Evolutionary conservation across 129 eudicot genomes (phyloP).

Genomic region (Deinandra increscens): DNA sequence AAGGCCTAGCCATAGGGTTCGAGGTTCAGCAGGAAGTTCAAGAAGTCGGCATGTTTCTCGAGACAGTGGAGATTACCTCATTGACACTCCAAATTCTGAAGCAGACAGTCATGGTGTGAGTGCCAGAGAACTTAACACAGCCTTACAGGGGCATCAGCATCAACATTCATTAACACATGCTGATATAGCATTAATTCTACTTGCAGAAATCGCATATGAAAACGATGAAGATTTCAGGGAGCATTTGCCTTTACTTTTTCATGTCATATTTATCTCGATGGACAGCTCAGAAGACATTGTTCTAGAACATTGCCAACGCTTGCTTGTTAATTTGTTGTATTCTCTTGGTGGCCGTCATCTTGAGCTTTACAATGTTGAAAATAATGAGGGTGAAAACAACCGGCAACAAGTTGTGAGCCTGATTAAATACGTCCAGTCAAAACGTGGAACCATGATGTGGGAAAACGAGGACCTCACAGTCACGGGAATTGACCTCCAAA

Average conservation of each 20-base stretch:
- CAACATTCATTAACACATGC: conserved; percentile 78
- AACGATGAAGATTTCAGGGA: conserved; percentile 88
- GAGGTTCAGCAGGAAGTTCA: conserved; percentile 44
- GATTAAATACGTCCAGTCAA: conserved; percentile 85
- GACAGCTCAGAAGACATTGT: conserved; percentile 95
- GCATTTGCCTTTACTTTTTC: conserved; percentile 87
- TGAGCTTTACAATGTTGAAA: conserved; percentile 81
- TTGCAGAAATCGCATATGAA: conserved; percentile 91
- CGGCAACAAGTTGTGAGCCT: conserved; percentile 80
- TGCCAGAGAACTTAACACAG: conserved; percentile 87
- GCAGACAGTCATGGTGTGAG: conserved; percentile 68
- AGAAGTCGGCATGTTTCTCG: conserved; percentile 89
- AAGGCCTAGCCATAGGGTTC: conserved; percentile 60
- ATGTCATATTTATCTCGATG: conserved; percentile 90
- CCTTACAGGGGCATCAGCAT: conserved; percentile 69
- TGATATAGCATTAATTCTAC: conserved; percentile 81
- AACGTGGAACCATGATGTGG: conserved; percentile 98
- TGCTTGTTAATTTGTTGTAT: conserved; percentile 85
- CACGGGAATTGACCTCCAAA: conserved; percentile 63
- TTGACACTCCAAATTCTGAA: conserved; percentile 91
- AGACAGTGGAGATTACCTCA: conserved; percentile 87
- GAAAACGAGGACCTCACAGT: conserved; percentile 91
- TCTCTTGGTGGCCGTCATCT: conserved; percentile 92
- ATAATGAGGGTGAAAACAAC: conserved; percentile 81
- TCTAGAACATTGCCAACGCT: conserved; percentile 81